Base-by-base conservation (phyloP, 1,139 yeast species). In the Candida albicans region DNA sequence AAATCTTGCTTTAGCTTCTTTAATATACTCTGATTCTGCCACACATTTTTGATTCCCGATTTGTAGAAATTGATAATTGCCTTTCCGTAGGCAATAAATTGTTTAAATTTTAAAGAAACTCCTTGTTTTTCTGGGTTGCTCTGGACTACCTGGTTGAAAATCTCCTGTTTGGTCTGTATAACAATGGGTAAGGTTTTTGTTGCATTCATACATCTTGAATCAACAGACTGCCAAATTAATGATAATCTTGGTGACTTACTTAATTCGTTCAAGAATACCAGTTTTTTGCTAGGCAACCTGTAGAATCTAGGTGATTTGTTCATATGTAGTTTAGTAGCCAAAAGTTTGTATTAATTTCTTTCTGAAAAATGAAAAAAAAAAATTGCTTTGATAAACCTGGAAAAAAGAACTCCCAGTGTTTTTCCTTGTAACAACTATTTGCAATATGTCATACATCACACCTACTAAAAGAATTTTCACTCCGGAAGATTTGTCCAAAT, bases 381-480 rank as follows among this genome's bases (percentile, higher is more conserved):
- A 22, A 35, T 14, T 14, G n/a, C 11, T n/a, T n/a, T n/a, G n/a
- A n/a, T n/a, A n/a, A n/a, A n/a, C n/a, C n/a, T n/a, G n/a, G n/a
- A n/a, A 15, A 33, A 33, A 33, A 33, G 13, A 18, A 27, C 12
- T 27, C 11, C 11, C 9, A 32, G 9, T 22, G 18, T n/a, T 32
- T 32, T 32, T 32, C 4, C 13, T 14, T 32, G 5, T 24, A 18
- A 24, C 32, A 29, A 29, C 4, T 27, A 27, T 14, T n/a, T 27
- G 26, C 18, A 31, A 14, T 11, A 44, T 47, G 47, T 26, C 43
- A 26, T 37, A 12, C 12, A 40, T 52, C 41, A 54, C 49, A 10
- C 87, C 87, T 4, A 64, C 62, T 3, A 73, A 81, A 55, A 67
- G 95, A 44, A 73, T 91, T 7, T 59, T 82, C 10, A 77, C 85